phyloP scores from a whole-genome alignment of 805 yeast species.

The Starmera pachycereana region DNA sequence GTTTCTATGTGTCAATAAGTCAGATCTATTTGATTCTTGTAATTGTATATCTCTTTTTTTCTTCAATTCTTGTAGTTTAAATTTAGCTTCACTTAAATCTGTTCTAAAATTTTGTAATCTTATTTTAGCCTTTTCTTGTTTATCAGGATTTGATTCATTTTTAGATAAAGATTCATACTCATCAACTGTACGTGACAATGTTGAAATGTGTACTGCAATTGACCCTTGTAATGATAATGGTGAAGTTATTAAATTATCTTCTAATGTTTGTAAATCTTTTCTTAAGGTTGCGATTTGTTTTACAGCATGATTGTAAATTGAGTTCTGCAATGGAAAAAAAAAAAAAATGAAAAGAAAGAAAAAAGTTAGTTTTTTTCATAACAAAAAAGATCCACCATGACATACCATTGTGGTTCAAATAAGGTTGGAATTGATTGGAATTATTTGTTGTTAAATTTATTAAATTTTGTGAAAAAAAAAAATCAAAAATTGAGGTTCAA shows the following conservation, averaged over 20 bases:
- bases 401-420: too few species aligned
- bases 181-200: constrained; percentile 64
- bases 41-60: constrained; percentile 21
- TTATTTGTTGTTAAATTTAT: too few species aligned
- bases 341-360: background rate
- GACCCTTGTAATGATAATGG: constrained; percentile 72
- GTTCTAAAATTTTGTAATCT: constrained; percentile 48
- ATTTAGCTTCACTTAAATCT: constrained; percentile 22
- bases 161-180: constrained; percentile 51
- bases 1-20: constrained; percentile 32
- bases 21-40: constrained; percentile 33
- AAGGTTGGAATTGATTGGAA: too few species aligned
- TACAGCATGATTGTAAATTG: constrained; percentile 81
- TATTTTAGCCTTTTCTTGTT: constrained; percentile 45
- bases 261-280: constrained; percentile 59
- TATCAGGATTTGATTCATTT: constrained; percentile 47
- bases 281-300: constrained; percentile 71
- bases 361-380: too few species aligned
- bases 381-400: too few species aligned
- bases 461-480: too few species aligned
- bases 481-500: too few species aligned
- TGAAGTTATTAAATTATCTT: constrained; percentile 51
- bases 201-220: constrained; percentile 69
- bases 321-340: constrained; percentile 39
- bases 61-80: constrained; percentile 26